Base-by-base conservation (phyloP, 1,284 basidiomycete species). In the Apiotrichum siamense region DNA sequence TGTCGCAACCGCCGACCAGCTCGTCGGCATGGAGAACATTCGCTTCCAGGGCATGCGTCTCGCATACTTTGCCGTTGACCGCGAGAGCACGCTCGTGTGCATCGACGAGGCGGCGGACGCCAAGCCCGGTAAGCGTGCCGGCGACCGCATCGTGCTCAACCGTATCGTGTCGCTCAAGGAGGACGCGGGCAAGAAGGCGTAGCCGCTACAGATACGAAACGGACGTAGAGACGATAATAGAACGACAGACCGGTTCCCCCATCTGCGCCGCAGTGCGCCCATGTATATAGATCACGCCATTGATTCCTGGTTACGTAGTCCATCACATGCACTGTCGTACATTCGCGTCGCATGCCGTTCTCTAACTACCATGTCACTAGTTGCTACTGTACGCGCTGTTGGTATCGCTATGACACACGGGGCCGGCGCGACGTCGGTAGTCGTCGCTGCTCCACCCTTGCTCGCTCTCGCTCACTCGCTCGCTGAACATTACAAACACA, bases 31-130 rank as follows among this genome's bases (percentile, higher is more conserved):
- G 70, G 96, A 98, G 73, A 87, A 86, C 69, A 83, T 98, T 45
- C 81, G 96, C 41, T 98, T 99, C 83, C 96, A 99, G 76, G 96
- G 89, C 18, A 80, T 98, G 74, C 83, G 96, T 18, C 85, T 96
- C 42, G 96, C 87, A 3, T 99, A 97, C 77, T 98, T 99, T 70
- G 82, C 89, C 11, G 78, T 97, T 29, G 96, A 99, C 73, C 85
- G 84, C 68, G 90, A 96, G 63, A 78, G 88, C 38, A 78, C 79
- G 46, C 64, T 92, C 33, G 80, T 77, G 18, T 82, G 78, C 55
- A 70, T 91, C 33, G 79, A 83, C 23, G 81, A 85, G 55, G 70
- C 71, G 1, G 78, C 76, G 10, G 75, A 74, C 4, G 71, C 65
- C n/a, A 60, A 61, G 50, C 54, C 59, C n/a, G 77, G 75, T 17